Conservation (phyloP, 2,329 filamentous ascomycete genomes). For the Orbilia ellipsospora region DNA sequence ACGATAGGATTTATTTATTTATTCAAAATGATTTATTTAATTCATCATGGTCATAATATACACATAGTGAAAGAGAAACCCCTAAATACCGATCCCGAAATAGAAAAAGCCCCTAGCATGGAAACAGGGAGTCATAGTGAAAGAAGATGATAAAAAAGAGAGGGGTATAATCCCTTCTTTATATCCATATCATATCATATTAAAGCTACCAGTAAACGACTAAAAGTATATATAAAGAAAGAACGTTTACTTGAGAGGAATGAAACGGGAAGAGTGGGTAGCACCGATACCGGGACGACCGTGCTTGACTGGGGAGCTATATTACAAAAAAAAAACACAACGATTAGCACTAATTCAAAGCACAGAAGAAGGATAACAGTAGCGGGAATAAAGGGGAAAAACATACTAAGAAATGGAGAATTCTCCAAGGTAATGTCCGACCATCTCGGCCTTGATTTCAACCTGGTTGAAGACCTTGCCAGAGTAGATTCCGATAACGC, state of each 20-base stretch:
- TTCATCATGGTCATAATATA: too few relatives aligned
- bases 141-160: too few relatives aligned
- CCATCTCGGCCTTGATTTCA: conserved; percentile 99
- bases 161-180: too few relatives aligned
- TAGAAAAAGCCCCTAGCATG: too few relatives aligned
- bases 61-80: too few relatives aligned
- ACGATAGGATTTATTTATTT: too few relatives aligned
- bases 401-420: conserved; percentile 99
- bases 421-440: conserved; percentile 98
- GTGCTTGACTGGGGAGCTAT: conserved; percentile 99
- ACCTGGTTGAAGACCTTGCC: conserved; percentile 99
- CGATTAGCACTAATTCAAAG: not conserved
- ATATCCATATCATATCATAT: conserved; percentile 34
- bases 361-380: not conserved
- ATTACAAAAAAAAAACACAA: conserved; percentile 11
- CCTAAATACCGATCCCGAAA: too few relatives aligned
- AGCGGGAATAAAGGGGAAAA: conserved; percentile 7
- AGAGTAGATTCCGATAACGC: conserved; percentile 98
- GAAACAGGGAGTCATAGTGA: too few relatives aligned
- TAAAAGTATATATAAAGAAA: conserved; percentile 1
- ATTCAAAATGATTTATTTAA: too few relatives aligned
- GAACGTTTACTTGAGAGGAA: conserved; percentile 92
- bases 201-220: conserved; percentile 20
- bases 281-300: conserved; percentile 99
- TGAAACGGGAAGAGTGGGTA: conserved; percentile 99